phyloP scores from a whole-genome alignment of 805 yeast species.

The Candida nemodendra region DNA sequence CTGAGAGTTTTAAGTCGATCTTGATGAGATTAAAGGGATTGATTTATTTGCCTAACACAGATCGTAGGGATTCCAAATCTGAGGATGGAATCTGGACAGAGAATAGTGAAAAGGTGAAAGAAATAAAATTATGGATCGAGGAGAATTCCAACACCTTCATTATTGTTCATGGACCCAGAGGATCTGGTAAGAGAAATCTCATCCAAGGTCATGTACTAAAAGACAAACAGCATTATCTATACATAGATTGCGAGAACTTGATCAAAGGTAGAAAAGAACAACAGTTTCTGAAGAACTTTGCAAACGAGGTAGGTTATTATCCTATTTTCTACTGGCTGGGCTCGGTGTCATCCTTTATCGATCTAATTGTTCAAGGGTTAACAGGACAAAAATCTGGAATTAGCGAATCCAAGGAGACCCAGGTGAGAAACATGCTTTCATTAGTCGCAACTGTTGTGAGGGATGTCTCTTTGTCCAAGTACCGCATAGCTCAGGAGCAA shows the following conservation, averaged over 20 bases:
- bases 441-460: slow-evolving; percentile 73
- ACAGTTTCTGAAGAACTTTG: slow-evolving; percentile 61
- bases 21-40: slow-evolving; percentile 16
- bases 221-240: slow-evolving; percentile 59
- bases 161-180: slow-evolving; percentile 88
- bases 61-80: too few relatives aligned
- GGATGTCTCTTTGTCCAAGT: slow-evolving; percentile 52
- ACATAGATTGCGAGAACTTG: slow-evolving; percentile 76
- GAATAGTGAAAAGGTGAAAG: slow-evolving; percentile 63
- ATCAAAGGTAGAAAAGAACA: slow-evolving; percentile 74
- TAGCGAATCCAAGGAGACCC: slow-evolving; percentile 78
- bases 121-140: slow-evolving; percentile 72
- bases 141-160: slow-evolving; percentile 92
- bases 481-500: slow-evolving; percentile 30
- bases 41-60: slow-evolving; percentile 14
- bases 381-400: slow-evolving; percentile 94
- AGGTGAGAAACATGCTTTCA: slow-evolving; percentile 75
- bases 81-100: slow-evolving; percentile 58
- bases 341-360: slow-evolving; percentile 72
- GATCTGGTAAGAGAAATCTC: slow-evolving; percentile 87
- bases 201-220: slow-evolving; percentile 66
- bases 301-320: slow-evolving; percentile 81
- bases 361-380: slow-evolving; percentile 82
- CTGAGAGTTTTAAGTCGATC: slow-evolving; percentile 28
- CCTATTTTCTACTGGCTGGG: slow-evolving; percentile 95